Evolutionary conservation across 1,284 basidiomycete species (phyloP).

Genomic region (Vanrija sp.): DNA sequence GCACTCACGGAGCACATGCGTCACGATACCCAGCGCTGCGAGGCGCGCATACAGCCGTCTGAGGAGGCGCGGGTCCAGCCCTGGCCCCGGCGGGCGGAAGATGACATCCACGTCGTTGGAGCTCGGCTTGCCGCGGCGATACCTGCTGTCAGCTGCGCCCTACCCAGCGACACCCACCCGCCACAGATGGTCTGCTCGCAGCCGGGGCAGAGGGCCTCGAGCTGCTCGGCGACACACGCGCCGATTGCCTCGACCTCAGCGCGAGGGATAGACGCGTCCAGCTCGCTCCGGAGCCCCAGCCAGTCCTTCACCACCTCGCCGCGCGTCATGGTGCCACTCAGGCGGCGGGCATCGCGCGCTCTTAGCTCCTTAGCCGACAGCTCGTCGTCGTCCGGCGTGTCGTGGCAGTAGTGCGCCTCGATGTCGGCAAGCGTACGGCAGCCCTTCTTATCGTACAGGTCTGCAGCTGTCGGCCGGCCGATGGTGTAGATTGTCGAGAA

Average conservation of each 20-base stretch:
- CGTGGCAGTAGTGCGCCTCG: conserved; percentile 26
- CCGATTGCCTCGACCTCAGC: conserved; percentile 45
- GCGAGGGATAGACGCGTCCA: conserved; percentile 42
- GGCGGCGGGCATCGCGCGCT: conserved; percentile 26
- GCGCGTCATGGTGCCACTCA: conserved; percentile 42
- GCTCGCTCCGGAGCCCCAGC: conserved; percentile 39
- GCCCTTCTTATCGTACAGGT: conserved; percentile 38
- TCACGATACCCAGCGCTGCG: conserved; percentile 36
- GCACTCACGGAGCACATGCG: conserved; percentile 45
- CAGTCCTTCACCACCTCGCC: conserved; percentile 46
- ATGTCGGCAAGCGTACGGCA: conserved; percentile 45
- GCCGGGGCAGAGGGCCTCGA: conserved; percentile 36
- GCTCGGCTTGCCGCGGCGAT: conserved; percentile 42
- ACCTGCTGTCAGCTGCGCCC: conserved; percentile 20
- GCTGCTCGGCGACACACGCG: conserved; percentile 34
- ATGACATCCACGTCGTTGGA: conserved; percentile 48
- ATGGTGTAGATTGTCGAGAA: conserved; percentile 47
- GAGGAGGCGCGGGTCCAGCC: conserved; percentile 33
- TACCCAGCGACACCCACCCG: no score
- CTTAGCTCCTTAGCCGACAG: conserved; percentile 17
- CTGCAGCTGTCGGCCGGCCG: conserved; percentile 37
- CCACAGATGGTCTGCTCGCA: conserved; percentile 43
- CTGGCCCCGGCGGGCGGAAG: conserved; percentile 34
- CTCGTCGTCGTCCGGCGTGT: conserved; percentile 4
- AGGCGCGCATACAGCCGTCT: conserved; percentile 33